These are phyloP conservation scores for Chytriomyces sp. DNA, from an alignment of 192 early-diverging fungal species.

Conservation along the genomic window DNA sequence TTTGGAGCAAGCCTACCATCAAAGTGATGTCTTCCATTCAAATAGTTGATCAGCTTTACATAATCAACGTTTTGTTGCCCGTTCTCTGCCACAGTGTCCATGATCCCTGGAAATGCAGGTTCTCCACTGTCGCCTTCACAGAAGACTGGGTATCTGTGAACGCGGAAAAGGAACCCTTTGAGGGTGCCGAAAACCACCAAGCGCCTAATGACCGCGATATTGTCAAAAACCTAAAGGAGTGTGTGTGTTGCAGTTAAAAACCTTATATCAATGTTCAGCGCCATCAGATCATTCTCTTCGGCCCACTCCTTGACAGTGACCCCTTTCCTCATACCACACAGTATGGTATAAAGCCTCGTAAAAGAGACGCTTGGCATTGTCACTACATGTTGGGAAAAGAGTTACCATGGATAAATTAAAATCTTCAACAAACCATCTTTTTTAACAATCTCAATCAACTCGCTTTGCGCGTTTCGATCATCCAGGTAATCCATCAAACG, in stretches of 20 bases:
- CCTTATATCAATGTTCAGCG: constrained; percentile 81
- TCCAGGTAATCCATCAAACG: constrained; percentile 68
- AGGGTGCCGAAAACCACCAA: constrained; percentile 92
- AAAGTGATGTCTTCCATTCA: constrained; percentile 29
- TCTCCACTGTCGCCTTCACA: neutral
- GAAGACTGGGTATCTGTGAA: constrained; percentile 87
- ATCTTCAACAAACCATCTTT: constrained; percentile 16
- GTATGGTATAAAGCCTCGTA: constrained; percentile 75
- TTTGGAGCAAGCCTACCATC: constrained; percentile 6
- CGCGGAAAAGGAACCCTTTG: constrained; percentile 79
- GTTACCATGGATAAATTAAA: neutral
- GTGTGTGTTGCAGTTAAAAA: constrained; percentile 27
- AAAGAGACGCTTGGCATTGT: constrained; percentile 47
- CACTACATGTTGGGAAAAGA: neutral
- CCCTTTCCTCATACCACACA: constrained; percentile 79
- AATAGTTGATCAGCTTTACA: neutral
- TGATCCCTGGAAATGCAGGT: neutral
- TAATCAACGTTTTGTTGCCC: neutral
- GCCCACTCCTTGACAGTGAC: constrained; percentile 86
- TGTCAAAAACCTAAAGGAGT: no score
- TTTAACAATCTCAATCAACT: constrained; percentile 77
- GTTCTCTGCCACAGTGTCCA: neutral
- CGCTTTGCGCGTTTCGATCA: constrained; percentile 68
- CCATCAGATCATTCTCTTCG: constrained; percentile 69
- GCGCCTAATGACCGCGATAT: constrained; percentile 56